Base-by-base conservation (phyloP, 352 stramenopile genomes). In the Peronospora farinosa region DNA sequence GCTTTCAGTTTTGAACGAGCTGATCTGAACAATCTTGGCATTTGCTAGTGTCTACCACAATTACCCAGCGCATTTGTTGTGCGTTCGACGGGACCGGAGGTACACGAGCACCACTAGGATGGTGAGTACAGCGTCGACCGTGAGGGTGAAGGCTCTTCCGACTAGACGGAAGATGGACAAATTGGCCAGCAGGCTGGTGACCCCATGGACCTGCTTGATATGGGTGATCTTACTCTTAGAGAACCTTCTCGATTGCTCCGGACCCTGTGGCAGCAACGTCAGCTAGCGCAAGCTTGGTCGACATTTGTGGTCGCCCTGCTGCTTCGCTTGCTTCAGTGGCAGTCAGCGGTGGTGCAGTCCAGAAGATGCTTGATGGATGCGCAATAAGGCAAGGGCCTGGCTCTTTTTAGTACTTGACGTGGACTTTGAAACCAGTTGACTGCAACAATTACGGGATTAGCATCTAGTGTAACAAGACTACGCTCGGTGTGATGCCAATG, bases 11-110 rank as follows among this genome's bases (percentile, higher is more conserved):
- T 74, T 99, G 7, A 96, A 99, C 57, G 81, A 97, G 33, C 67
- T 99, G 21, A 97, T 99, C 48, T 81, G 76, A 43, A 97, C 98
- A 68, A 98, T 99, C 63, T 96, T 94, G 41, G 99, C 96, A 9
- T 82, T 99, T 15, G 85, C 88, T 5, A 97, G 85, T 60, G 95
- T 99, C 32, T 99, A 99, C 71, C 96, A 99, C 83, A 99, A 99
- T 46, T 89, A 0, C 82, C 82, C 4, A 87, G 67, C 19, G 74
- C 82, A n/a, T 92, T 92, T 44, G 82, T 92, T 5, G 79, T 92
- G 36, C 82, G 82, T n/a, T 87, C 82, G 36, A 90, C 71, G 7
- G 77, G 82, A 5, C 85, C 82, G 19, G 82, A 92, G 36, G 54
- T 90, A 33, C 75, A 78, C 2, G 78, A 88, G 40, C 60, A 82